Percentiles rank a stretch among this genome's conserved stretches.
phyloP scores from a whole-genome alignment of 2,329 filamentous ascomycete genomes.

The Alternaria tenuissima region DNA sequence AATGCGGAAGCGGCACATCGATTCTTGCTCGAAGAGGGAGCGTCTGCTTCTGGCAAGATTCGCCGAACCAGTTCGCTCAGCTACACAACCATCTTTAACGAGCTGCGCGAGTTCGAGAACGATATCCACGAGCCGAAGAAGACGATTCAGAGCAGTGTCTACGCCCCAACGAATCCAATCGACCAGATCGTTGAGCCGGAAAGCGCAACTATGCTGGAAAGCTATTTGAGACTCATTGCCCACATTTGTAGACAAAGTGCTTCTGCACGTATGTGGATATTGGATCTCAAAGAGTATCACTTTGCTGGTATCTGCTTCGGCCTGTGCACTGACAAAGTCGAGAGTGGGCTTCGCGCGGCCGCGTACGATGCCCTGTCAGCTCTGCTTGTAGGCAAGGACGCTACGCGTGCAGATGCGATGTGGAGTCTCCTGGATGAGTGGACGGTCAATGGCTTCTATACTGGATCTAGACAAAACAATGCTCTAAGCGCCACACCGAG shows the following conservation, averaged over 20 bases:
- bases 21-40: conserved; percentile 86
- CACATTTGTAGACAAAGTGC: conserved; percentile 80
- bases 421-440: conserved; percentile 85
- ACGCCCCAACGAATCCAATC: conserved; percentile 45
- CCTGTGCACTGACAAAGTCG: conserved; percentile 78
- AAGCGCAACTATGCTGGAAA: conserved; percentile 94
- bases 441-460: conserved; percentile 59
- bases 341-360: conserved; percentile 79
- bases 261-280: conserved; percentile 75
- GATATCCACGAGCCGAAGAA: conserved; percentile 76
- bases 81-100: conserved; percentile 91
- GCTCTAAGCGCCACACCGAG: conserved; percentile 31
- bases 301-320: conserved; percentile 79
- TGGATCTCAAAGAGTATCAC: conserved; percentile 71
- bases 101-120: conserved; percentile 83
- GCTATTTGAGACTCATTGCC: conserved; percentile 86
- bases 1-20: conserved; percentile 86
- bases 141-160: conserved; percentile 69
- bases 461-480: conserved; percentile 42
- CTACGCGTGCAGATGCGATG: conserved; percentile 72
- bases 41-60: conserved; percentile 74
- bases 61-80: conserved; percentile 85
- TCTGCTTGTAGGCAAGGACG: conserved; percentile 76
- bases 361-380: conserved; percentile 81
- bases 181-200: conserved; percentile 82